These are phyloP conservation scores for Syzygium jambos DNA, from an alignment of 345 rosid species.

Conservation along the genomic window DNA sequence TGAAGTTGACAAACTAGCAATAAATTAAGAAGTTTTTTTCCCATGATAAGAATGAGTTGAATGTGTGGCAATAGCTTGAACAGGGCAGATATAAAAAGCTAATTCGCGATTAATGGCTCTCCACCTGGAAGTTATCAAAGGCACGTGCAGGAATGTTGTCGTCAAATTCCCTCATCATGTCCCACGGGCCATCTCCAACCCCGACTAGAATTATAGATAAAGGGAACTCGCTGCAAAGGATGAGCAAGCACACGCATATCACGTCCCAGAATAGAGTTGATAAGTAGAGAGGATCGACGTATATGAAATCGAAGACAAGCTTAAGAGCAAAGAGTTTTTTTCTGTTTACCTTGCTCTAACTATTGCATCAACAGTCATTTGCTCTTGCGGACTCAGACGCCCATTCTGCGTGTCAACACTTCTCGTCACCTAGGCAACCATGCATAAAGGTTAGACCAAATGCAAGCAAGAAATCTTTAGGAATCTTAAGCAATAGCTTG, in stretches of 20 bases:
- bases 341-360: slow-evolving; percentile 30
- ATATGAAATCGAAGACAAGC: neutral
- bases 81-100: neutral
- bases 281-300: neutral
- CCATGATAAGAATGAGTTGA: neutral
- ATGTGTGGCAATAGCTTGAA: neutral
- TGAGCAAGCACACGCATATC: neutral
- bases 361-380: slow-evolving; percentile 36
- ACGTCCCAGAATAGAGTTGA: neutral
- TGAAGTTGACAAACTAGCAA: slow-evolving; percentile 41
- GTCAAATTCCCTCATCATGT: slow-evolving; percentile 48
- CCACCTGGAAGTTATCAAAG: slow-evolving; percentile 45
- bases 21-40: neutral
- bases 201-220: slow-evolving; percentile 40
- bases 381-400: slow-evolving; percentile 35
- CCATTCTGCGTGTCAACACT: slow-evolving; percentile 28
- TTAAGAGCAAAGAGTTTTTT: neutral
- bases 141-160: slow-evolving; percentile 44
- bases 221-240: slow-evolving; percentile 26
- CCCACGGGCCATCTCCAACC: slow-evolving; percentile 51
- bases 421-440: slow-evolving; percentile 27
- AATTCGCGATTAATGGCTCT: neutral
- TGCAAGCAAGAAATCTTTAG: neutral
- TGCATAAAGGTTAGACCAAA: neutral
- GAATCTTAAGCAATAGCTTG: neutral